A percentile compares a stretch with the other conserved stretches of the same genome.
Evolutionary conservation across 169 alveolate species (phyloP).

Genomic region (Theileria equi): DNA sequence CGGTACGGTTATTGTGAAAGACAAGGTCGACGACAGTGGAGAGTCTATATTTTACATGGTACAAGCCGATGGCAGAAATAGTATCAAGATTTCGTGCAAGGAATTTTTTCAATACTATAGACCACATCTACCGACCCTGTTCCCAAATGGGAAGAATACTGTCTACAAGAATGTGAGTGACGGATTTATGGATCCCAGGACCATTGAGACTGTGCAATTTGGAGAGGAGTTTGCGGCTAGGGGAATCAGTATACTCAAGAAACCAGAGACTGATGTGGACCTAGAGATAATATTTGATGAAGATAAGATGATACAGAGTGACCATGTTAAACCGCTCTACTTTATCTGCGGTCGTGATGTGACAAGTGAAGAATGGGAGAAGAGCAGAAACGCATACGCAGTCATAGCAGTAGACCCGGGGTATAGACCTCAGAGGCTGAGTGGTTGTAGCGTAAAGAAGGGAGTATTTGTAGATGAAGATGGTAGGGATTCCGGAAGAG

Average conservation of each 20-base stretch:
- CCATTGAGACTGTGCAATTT: conserved; percentile 3
- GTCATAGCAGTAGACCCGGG: conserved; percentile 37
- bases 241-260: conserved; percentile 38
- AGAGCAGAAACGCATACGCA: conserved; percentile 4
- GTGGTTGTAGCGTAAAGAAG: conserved; percentile 51
- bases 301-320: conserved; percentile 9
- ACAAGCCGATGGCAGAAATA: neutral
- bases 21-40: neutral
- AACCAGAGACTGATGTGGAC: conserved; percentile 30
- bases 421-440: neutral
- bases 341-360: conserved; percentile 16
- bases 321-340: conserved; percentile 25
- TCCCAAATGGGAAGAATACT: conserved; percentile 15
- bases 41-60: neutral
- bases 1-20: neutral
- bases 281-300: conserved; percentile 9
- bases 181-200: neutral
- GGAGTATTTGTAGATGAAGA: conserved; percentile 25
- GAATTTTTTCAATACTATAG: neutral
- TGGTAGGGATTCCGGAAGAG: neutral
- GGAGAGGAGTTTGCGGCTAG: conserved; percentile 23
- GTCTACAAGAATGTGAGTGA: neutral
- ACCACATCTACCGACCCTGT: neutral
- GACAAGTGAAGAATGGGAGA: too few species aligned
- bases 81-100: neutral